A percentile compares a stretch with the other conserved stretches of the same genome.
These are phyloP conservation scores for Candida xyloterini DNA, from an alignment of 805 yeast species.

Conservation along the genomic window DNA sequence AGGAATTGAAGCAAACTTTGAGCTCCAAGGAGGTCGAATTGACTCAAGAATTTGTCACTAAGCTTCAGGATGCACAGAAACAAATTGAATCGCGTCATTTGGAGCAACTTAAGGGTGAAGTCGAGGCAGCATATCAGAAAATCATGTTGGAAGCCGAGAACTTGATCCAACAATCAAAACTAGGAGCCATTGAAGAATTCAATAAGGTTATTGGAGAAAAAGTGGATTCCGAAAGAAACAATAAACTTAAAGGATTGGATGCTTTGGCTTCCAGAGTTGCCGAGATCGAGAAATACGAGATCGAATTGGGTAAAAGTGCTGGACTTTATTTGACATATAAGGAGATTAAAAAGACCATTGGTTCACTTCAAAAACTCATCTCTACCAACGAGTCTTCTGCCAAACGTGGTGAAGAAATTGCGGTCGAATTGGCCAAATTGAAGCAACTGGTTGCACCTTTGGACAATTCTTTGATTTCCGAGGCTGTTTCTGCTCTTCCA, in stretches of 20 bases:
- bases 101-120: constrained; percentile 56
- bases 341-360: constrained; percentile 43
- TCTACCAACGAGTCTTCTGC: constrained; percentile 35
- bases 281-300: constrained; percentile 54
- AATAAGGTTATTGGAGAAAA: constrained; percentile 53
- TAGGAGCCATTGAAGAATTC: constrained; percentile 67
- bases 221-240: constrained; percentile 73
- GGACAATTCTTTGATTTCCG: constrained; percentile 33
- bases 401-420: constrained; percentile 46
- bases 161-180: constrained; percentile 61
- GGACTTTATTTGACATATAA: constrained; percentile 37
- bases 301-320: constrained; percentile 41
- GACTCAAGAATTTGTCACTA: constrained; percentile 55
- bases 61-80: constrained; percentile 60
- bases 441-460: constrained; percentile 36
- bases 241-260: constrained; percentile 67
- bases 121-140: constrained; percentile 62
- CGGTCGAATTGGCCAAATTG: constrained; percentile 37
- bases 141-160: constrained; percentile 72
- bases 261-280: constrained; percentile 54
- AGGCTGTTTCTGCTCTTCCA: constrained; percentile 48
- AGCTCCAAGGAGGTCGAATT: constrained; percentile 44
- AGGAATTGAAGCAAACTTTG: constrained; percentile 30
- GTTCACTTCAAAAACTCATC: constrained; percentile 40
- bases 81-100: constrained; percentile 59